Conservation (phyloP, 2,329 filamentous ascomycete genomes). For the Huntiella moniliformis region DNA sequence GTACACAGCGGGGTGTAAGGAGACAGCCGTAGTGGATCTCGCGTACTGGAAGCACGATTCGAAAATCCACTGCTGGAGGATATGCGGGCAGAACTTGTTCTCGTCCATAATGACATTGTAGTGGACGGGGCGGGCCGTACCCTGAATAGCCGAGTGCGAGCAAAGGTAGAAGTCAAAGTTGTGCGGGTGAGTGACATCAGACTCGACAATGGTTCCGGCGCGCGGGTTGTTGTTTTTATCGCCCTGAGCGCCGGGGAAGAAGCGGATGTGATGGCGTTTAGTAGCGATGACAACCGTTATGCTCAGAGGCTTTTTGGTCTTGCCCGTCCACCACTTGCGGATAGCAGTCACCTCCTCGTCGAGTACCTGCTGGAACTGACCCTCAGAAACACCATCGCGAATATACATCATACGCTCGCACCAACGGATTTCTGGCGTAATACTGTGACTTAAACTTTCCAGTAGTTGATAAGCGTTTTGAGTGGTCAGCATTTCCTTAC, state of each 20-base stretch:
- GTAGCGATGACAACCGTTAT: constrained; percentile 77
- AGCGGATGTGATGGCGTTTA: constrained; percentile 86
- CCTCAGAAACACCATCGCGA: constrained; percentile 79
- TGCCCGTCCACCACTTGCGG: constrained; percentile 35
- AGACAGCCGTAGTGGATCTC: constrained; percentile 82
- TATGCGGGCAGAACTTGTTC: constrained; percentile 42
- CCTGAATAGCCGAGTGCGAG: constrained; percentile 62
- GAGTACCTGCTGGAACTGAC: constrained; percentile 65
- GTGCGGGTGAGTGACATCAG: constrained; percentile 74
- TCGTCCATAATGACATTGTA: constrained; percentile 85
- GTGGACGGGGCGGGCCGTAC: constrained; percentile 78
- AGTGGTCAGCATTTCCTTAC: constrained; percentile 58
- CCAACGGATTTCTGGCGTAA: constrained; percentile 17
- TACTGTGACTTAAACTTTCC: constrained; percentile 35
- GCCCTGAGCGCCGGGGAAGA: constrained; percentile 49
- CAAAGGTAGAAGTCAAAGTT: constrained; percentile 70
- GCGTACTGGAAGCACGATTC: constrained; percentile 89
- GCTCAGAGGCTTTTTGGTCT: constrained; percentile 30
- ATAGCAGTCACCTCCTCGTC: constrained; percentile 59
- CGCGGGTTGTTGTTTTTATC: constrained; percentile 69
- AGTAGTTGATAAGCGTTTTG: constrained; percentile 50
- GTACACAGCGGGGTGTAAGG: constrained; percentile 75
- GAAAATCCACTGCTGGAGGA: constrained; percentile 77
- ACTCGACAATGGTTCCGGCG: constrained; percentile 74
- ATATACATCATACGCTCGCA: constrained; percentile 53